These are phyloP conservation scores for Thalassiosira sp. DNA, from an alignment of 352 stramenopile species.

Conservation along the genomic window DNA sequence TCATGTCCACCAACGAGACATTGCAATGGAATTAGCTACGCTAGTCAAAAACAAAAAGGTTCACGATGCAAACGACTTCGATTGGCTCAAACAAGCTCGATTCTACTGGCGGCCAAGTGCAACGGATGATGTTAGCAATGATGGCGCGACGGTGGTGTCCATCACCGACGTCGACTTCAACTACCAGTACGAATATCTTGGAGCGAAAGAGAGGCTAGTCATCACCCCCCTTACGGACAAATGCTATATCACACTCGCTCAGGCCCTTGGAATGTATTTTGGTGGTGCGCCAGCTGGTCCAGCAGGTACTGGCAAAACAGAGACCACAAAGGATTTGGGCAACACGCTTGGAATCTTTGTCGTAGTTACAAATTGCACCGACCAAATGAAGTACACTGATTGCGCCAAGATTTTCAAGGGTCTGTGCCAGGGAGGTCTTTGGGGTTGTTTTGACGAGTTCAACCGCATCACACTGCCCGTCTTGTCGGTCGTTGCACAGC, in stretches of 20 bases:
- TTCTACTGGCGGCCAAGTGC: constrained; percentile 97
- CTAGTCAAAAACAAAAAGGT: constrained; percentile 96
- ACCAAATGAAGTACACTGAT: constrained; percentile 97
- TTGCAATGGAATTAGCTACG: constrained; percentile 92
- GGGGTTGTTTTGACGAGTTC: constrained; percentile 98
- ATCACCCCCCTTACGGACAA: constrained; percentile 96
- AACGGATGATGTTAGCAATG: constrained; percentile 91
- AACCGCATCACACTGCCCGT: constrained; percentile 96
- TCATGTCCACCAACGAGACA: constrained; percentile 97
- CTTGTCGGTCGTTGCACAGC: constrained; percentile 95
- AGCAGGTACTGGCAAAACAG: constrained; percentile 94
- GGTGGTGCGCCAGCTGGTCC: constrained; percentile 92
- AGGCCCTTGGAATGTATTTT: constrained; percentile 98
- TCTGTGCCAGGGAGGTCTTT: constrained; percentile 94
- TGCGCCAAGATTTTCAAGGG: constrained; percentile 98
- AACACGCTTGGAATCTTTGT: constrained; percentile 94
- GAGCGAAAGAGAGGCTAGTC: constrained; percentile 95
- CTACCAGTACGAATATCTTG: constrained; percentile 98
- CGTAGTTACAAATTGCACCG: constrained; percentile 96
- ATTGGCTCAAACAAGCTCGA: constrained; percentile 98
- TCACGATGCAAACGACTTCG: constrained; percentile 96
- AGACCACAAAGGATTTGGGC: constrained; percentile 96
- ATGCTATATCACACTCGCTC: constrained; percentile 96
- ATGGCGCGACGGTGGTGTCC: constrained; percentile 94
- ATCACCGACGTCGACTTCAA: constrained; percentile 99